Conservation (phyloP, 352 stramenopile genomes). For the Globisporangium yorkense region DNA sequence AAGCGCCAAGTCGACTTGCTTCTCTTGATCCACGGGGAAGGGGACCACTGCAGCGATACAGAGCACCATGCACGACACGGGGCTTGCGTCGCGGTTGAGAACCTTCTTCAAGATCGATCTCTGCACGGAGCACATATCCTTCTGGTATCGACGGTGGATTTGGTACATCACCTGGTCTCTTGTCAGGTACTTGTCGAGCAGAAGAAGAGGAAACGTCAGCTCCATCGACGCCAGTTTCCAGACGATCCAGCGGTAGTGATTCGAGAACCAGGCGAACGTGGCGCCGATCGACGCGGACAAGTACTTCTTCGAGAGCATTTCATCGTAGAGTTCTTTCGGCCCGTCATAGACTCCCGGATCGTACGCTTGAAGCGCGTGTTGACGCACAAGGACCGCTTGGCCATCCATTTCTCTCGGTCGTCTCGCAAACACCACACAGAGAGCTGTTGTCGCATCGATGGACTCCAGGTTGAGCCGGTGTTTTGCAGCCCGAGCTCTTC, state of each 20-base stretch:
- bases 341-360: conserved; percentile 13
- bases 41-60: conserved; percentile 50
- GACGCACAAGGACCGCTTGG: conserved; percentile 5
- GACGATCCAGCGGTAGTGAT: conserved; percentile 72
- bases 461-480: conserved; percentile 19
- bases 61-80: conserved; percentile 59
- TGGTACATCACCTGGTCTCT: conserved; percentile 55
- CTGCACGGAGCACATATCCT: conserved; percentile 43
- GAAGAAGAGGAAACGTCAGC: conserved; percentile 33
- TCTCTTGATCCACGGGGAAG: conserved; percentile 22
- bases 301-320: conserved; percentile 23
- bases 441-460: conserved; percentile 27
- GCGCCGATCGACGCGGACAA: conserved; percentile 26
- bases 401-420: not conserved
- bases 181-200: conserved; percentile 53
- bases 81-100: conserved; percentile 55
- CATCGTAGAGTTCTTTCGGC: conserved; percentile 26
- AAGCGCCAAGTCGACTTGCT: conserved; percentile 28
- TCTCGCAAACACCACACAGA: conserved; percentile 20
- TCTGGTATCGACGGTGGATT: conserved; percentile 39
- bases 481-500: not conserved
- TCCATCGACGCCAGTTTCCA: conserved; percentile 68
- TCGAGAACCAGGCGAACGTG: conserved; percentile 54
- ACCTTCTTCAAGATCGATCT: conserved; percentile 66
- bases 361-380: conserved; percentile 6